Conservation (phyloP, 306 rosid species). For the Cicer pinnatifidum region DNA sequence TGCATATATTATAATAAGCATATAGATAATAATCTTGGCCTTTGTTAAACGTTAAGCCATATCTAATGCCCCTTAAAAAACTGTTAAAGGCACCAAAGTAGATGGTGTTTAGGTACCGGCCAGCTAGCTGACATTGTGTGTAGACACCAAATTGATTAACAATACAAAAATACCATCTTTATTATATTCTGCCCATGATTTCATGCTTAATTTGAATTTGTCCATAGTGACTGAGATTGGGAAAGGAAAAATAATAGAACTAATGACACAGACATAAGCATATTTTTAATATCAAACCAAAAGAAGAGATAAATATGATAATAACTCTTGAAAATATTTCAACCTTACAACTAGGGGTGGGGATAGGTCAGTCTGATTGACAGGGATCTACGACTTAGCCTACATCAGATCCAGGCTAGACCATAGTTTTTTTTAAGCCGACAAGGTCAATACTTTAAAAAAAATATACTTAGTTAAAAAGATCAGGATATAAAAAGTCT, state of each 20-base stretch:
- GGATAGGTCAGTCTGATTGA: no score
- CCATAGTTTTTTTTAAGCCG: no score
- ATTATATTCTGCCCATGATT: constrained; percentile 42
- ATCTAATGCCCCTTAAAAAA: constrained; percentile 36
- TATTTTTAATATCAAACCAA: constrained; percentile 31
- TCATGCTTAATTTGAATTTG: constrained; percentile 27
- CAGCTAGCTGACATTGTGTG: constrained; percentile 47
- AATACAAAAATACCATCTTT: constrained; percentile 26
- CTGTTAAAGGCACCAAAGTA: constrained; percentile 40
- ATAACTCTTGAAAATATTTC: neutral
- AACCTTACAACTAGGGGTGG: no score
- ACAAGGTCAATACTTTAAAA: no score
- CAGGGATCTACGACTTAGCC: no score
- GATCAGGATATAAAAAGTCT: no score
- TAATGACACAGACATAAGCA: constrained; percentile 15
- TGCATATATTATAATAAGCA: constrained; percentile 8
- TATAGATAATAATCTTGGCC: constrained; percentile 4
- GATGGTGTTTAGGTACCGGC: constrained; percentile 42
- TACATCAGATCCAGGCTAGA: no score
- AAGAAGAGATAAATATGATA: constrained; percentile 7
- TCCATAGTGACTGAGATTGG: constrained; percentile 29
- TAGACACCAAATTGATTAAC: constrained; percentile 30
- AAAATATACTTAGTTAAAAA: no score
- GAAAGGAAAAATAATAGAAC: constrained; percentile 15
- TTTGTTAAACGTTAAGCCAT: constrained; percentile 30